Evolutionary conservation across 2,329 filamentous ascomycete genomes (phyloP).

Genomic region (Curvularia sp.): DNA sequence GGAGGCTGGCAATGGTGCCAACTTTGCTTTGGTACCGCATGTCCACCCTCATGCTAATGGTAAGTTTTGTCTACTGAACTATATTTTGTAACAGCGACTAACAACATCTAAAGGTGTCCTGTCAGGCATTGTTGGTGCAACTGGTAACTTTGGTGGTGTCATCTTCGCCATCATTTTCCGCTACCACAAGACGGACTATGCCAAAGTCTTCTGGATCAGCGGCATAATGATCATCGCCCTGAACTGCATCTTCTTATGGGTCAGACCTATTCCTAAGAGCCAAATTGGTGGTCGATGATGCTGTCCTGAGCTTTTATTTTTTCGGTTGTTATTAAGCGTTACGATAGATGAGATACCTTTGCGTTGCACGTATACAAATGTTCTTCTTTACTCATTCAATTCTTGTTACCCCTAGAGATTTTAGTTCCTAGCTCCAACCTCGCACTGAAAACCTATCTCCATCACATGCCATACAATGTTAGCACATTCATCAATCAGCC

Average conservation of each 20-base stretch:
- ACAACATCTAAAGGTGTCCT: conserved; percentile 59
- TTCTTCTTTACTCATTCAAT: not conserved
- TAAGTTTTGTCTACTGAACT: conserved; percentile 28
- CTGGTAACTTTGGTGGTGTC: conserved; percentile 85
- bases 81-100: conserved; percentile 10
- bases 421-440: not conserved
- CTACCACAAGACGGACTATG: conserved; percentile 73
- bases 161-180: conserved; percentile 84
- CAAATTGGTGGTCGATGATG: conserved; percentile 57
- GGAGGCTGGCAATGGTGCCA: conserved; percentile 84
- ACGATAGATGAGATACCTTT: conserved; percentile 13
- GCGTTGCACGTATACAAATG: not conserved
- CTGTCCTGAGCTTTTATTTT: not conserved
- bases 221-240: conserved; percentile 75
- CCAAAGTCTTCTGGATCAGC: conserved; percentile 79
- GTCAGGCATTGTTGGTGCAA: conserved; percentile 78
- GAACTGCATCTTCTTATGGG: conserved; percentile 71
- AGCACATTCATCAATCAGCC: not conserved
- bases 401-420: not conserved
- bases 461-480: not conserved
- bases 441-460: not conserved
- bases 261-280: conserved; percentile 63
- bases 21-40: conserved; percentile 86
- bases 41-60: conserved; percentile 85
- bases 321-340: conserved; percentile 6